phyloP scores from a whole-genome alignment of 2,329 filamentous ascomycete genomes.

The Mollisia scopiformis region DNA sequence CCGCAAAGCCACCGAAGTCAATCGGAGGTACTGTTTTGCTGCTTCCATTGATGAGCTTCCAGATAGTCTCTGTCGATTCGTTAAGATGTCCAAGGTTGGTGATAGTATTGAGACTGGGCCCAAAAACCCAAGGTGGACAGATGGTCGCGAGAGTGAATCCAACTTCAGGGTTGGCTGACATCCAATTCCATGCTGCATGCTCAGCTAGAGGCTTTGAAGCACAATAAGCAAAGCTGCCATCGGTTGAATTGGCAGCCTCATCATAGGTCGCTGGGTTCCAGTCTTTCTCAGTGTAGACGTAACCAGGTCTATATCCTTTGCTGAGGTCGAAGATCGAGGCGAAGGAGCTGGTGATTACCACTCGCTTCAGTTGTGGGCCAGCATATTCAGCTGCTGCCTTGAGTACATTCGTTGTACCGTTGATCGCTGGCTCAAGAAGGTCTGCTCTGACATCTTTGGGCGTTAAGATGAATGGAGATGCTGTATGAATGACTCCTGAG shows the following conservation, averaged over 20 bases:
- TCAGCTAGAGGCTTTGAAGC: slow-evolving; percentile 64
- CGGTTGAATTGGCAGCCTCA: slow-evolving; percentile 38
- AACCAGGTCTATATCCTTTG: slow-evolving; percentile 33
- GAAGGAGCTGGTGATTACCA: slow-evolving; percentile 64
- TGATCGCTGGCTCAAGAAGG: slow-evolving; percentile 55
- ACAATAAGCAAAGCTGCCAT: slow-evolving; percentile 35
- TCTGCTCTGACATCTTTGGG: slow-evolving; percentile 29
- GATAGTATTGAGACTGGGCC: slow-evolving; percentile 54
- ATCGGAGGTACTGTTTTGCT: slow-evolving; percentile 57
- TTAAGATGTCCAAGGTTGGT: slow-evolving; percentile 66
- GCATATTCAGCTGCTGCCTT: slow-evolving; percentile 45
- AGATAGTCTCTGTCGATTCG: slow-evolving; percentile 70
- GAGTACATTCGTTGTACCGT: slow-evolving; percentile 52
- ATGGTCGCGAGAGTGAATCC: slow-evolving; percentile 63
- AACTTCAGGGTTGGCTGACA: slow-evolving; percentile 49
- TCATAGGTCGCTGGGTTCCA: slow-evolving; percentile 56
- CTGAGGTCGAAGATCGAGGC: slow-evolving; percentile 57
- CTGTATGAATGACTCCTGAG: not conserved
- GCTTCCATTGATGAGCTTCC: slow-evolving; percentile 59
- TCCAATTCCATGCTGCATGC: slow-evolving; percentile 65
- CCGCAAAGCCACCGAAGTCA: slow-evolving; percentile 41
- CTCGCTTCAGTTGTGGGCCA: slow-evolving; percentile 34
- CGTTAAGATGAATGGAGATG: not conserved
- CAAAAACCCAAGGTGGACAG: slow-evolving; percentile 58
- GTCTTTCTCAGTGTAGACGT: slow-evolving; percentile 47